Base-by-base conservation (phyloP, 768 basidiomycete species). In the Mycena alexandri region DNA sequence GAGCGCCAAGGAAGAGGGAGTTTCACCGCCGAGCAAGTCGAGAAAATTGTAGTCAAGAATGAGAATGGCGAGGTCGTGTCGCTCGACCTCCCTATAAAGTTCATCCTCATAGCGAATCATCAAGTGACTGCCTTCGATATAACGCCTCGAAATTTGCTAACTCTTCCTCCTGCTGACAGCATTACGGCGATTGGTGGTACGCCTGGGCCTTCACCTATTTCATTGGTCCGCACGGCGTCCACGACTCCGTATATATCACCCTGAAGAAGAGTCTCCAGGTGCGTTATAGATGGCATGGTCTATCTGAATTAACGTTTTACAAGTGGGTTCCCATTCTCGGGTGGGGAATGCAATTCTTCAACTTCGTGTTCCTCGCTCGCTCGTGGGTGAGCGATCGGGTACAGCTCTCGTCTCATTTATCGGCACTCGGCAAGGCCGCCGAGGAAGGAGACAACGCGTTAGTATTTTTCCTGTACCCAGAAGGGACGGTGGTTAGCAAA, bases 261-360 rank as follows among this genome's bases (percentile, higher is more conserved):
- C 82, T 99, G 64, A 99, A 99, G 85, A 93, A 92, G 76, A 93
- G 90, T 72, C 83, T 99, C 65, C 93, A 93, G 73, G 91, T 89
- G 85, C 38, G 65, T 29, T n/a, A n/a, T 29, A 36, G 1, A 10
- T 38, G 33, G 19, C 42, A 25, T 47, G 13, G 43, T 38, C 29
- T 50, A 67, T 36, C 16, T 13, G 29, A 19, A 43, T 50, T 17
- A 36, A 19, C 33, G 21, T 22, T 17, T 13, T 38, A 14, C 13
- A 21, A 71, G 69, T 85, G 85, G 85, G 76, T 97, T 3, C 97
- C 97, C 19, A 76, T 99, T 52, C 77, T 96, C 29, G 97, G 97
- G 16, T 95, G 94, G 91, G 95, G 95, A 63, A 98, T 98, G 95
- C 95, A 93, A 86, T 91, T 95, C 81, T 98, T 89, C 79, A 85